phyloP scores from a whole-genome alignment of 805 yeast species.

The Candida mattraensis region DNA sequence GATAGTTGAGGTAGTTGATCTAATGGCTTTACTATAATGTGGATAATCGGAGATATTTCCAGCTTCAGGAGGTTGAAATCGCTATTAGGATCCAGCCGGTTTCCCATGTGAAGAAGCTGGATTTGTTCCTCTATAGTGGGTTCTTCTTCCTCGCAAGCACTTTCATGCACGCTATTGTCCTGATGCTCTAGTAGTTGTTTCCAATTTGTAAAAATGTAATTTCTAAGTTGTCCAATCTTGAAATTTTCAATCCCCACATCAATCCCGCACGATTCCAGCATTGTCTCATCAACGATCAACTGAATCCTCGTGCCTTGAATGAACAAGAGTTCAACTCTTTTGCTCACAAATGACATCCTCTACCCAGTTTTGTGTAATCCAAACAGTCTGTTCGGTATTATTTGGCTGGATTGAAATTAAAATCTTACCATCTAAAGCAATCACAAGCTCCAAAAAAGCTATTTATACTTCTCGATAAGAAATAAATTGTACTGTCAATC shows the following conservation, averaged over 20 bases:
- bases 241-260: slow-evolving; percentile 10
- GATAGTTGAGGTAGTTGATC: slow-evolving; percentile 18
- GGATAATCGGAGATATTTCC: slow-evolving; percentile 27
- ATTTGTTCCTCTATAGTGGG: slow-evolving; percentile 29
- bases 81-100: slow-evolving; percentile 29
- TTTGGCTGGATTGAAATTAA: not conserved
- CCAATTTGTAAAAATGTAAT: slow-evolving; percentile 30
- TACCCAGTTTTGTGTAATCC: not conserved
- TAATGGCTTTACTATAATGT: slow-evolving; percentile 30
- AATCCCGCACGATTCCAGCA: slow-evolving; percentile 14
- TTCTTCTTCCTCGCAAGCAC: slow-evolving; percentile 5
- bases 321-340: slow-evolving; percentile 20
- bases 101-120: slow-evolving; percentile 33
- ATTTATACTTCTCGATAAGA: too few relatives aligned
- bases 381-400: not conserved
- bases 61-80: slow-evolving; percentile 24
- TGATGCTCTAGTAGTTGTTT: slow-evolving; percentile 7
- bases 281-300: slow-evolving; percentile 14
- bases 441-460: too few relatives aligned
- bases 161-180: slow-evolving; percentile 10
- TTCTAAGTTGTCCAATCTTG: slow-evolving; percentile 31
- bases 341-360: slow-evolving; percentile 13
- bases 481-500: too few relatives aligned
- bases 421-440: not conserved
- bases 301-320: slow-evolving; percentile 25